Base-by-base conservation (phyloP, 2,329 filamentous ascomycete species). In the Colletotrichum simmondsii region DNA sequence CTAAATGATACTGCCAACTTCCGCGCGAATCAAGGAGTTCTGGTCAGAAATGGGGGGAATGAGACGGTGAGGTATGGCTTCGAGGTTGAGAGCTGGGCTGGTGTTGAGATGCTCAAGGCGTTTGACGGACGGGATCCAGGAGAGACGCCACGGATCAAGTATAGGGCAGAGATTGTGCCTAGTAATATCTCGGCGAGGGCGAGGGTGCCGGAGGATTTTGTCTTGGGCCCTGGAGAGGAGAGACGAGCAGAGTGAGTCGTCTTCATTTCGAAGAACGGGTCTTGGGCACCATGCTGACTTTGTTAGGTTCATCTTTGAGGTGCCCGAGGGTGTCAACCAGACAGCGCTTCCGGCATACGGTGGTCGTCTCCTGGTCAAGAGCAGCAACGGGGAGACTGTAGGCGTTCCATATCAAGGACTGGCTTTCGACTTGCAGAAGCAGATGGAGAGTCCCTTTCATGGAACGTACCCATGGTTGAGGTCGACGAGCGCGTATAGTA, bases 1-100 rank as follows among this genome's bases (percentile, higher is more conserved):
- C 81, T 85, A 74, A 86, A 86, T 69, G 84, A 86, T 70, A 85
- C 83, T 30, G 77, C 78, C n/a, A 75, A 85, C 74, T 81, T 85
- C 63, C 76, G 59, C 10, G 54, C 19, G 26, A 65, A 60, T 5
- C 77, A 78, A 61, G 42, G 19, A 1, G 37, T 71, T 0, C 14
- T 22, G 16, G 35, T 75, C 12, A 11, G 56, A 2, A 75, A 75
- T 8, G 19, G 26, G 1, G 73, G 71, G 1, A 58, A 54, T 12
- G 14, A 42, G 24, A 58, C 10, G 11, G 42, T 74, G 10, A 64
- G 14, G 54, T 75, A 72, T 30, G 28, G 8, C 4, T 75, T 75
- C 49, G 68, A 65, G 54, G 61, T 73, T 5, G 72, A 74, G 59
- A 59, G 28, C n/a, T 64, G 68, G 57, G 71, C 71, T 12, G 73